These are phyloP conservation scores for Pleomassaria siparia DNA, from an alignment of 2,329 filamentous ascomycete genomes.

Conservation along the genomic window DNA sequence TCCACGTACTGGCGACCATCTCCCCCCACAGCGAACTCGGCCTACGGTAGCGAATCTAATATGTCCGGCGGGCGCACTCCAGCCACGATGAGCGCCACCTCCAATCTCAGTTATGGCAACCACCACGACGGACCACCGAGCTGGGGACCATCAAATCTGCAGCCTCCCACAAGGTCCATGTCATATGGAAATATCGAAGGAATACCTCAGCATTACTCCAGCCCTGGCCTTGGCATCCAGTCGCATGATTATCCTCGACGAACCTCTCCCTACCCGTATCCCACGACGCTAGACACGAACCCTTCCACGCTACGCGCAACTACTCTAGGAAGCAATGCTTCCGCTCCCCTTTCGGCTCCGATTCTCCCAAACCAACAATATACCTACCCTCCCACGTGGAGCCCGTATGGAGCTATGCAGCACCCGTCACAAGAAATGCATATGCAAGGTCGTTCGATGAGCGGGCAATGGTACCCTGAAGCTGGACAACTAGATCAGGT, in stretches of 20 bases:
- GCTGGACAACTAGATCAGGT: slow-evolving; percentile 36
- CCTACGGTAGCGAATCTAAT: slow-evolving; percentile 40
- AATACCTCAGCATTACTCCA: slow-evolving; percentile 34
- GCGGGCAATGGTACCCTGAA: slow-evolving; percentile 39
- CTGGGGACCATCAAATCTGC: slow-evolving; percentile 30
- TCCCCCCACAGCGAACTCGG: slow-evolving; percentile 36
- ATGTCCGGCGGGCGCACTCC: slow-evolving; percentile 37
- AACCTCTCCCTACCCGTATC: slow-evolving; percentile 38
- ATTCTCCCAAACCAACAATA: slow-evolving; percentile 33
- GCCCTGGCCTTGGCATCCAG: slow-evolving; percentile 33
- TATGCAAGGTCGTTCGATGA: slow-evolving; percentile 35
- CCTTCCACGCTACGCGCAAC: slow-evolving; percentile 25
- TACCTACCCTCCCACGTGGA: slow-evolving; percentile 35
- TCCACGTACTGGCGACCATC: slow-evolving; percentile 39
- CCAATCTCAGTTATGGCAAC: slow-evolving; percentile 37
- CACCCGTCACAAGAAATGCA: slow-evolving; percentile 29
- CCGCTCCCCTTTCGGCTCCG: slow-evolving; percentile 39
- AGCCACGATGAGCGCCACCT: slow-evolving; percentile 38
- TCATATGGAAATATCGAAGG: slow-evolving; percentile 45
- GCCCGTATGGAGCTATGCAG: slow-evolving; percentile 28
- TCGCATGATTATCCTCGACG: slow-evolving; percentile 34
- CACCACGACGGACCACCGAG: slow-evolving; percentile 33
- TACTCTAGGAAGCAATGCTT: slow-evolving; percentile 25
- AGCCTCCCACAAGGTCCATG: slow-evolving; percentile 41
- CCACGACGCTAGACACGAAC: slow-evolving; percentile 37